A percentile compares a stretch with the other conserved stretches of the same genome.
phyloP scores from a whole-genome alignment of 257 asterid species.

The Scutellaria galericulata region DNA sequence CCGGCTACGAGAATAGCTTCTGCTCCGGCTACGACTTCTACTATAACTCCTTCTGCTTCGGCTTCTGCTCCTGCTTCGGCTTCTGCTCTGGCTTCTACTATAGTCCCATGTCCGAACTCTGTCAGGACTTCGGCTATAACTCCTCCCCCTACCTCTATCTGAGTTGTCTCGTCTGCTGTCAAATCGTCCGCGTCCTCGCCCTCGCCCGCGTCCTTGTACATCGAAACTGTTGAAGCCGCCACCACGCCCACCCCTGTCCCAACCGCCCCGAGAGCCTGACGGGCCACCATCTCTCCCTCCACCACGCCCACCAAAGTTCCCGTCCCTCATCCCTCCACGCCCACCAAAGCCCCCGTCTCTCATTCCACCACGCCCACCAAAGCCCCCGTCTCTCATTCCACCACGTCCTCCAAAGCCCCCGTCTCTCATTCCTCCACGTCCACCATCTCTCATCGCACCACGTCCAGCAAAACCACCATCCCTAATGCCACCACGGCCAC shows the following conservation, averaged over 20 bases:
- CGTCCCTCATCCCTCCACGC: constrained; percentile 61
- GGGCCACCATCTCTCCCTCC: constrained; percentile 59
- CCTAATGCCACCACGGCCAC: constrained; percentile 74
- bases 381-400: constrained; percentile 63
- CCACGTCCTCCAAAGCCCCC: constrained; percentile 67
- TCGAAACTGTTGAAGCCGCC: constrained; percentile 58
- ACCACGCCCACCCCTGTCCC: constrained; percentile 83
- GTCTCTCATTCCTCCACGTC: constrained; percentile 75
- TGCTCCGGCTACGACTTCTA: constrained; percentile 40
- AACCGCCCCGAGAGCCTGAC: constrained; percentile 61
- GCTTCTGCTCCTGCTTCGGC: constrained; percentile 58
- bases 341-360: constrained; percentile 60
- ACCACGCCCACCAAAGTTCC: constrained; percentile 62
- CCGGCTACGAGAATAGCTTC: constrained; percentile 38
- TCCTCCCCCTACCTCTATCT: constrained; percentile 73
- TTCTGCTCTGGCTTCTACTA: constrained; percentile 60
- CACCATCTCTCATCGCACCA: constrained; percentile 68
- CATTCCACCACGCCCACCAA: constrained; percentile 63
- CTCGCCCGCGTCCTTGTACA: constrained; percentile 75
- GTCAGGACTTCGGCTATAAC: constrained; percentile 72
- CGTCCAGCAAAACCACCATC: constrained; percentile 69
- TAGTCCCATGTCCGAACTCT: constrained; percentile 76
- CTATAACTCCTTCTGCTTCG: constrained; percentile 26
- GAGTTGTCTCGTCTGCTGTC: constrained; percentile 67
- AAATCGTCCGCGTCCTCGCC: constrained; percentile 76